These are phyloP conservation scores for Phytopythium ostracodes DNA, from an alignment of 352 stramenopile genomes.

Conservation along the genomic window DNA sequence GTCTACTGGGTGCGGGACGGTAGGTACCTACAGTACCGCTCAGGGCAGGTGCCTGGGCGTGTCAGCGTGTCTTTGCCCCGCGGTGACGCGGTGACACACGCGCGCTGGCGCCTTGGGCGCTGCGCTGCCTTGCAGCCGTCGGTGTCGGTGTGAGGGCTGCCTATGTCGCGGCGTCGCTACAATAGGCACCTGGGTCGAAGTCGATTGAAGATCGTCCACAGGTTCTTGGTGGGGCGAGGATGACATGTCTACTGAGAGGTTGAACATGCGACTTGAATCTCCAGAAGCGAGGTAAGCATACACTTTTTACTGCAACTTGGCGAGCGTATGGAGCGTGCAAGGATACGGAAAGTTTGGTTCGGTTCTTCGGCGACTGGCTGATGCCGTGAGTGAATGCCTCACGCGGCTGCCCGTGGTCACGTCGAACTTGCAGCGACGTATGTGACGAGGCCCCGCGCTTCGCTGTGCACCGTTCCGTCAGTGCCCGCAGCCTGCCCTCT, in stretches of 20 bases:
- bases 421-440: conserved; percentile 1
- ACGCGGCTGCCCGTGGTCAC: background rate
- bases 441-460: background rate
- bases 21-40: too few species aligned
- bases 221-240: background rate
- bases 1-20: too few species aligned
- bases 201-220: too few species aligned
- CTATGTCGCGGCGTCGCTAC: background rate
- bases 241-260: background rate
- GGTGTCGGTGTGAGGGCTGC: background rate
- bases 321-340: background rate
- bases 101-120: too few species aligned
- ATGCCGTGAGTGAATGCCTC: too few species aligned
- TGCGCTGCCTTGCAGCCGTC: too few species aligned
- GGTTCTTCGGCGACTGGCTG: background rate
- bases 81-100: background rate
- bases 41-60: background rate
- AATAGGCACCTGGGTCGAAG: too few species aligned
- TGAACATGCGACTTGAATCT: conserved; percentile 1
- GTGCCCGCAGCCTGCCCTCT: too few species aligned
- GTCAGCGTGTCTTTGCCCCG: background rate
- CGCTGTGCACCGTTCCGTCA: too few species aligned
- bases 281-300: conserved; percentile 2
- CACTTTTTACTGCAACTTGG: background rate
- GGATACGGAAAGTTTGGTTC: too few species aligned